Conservation (phyloP, 2,329 filamentous ascomycete genomes). For the Aaosphaeria pasadenensis region DNA sequence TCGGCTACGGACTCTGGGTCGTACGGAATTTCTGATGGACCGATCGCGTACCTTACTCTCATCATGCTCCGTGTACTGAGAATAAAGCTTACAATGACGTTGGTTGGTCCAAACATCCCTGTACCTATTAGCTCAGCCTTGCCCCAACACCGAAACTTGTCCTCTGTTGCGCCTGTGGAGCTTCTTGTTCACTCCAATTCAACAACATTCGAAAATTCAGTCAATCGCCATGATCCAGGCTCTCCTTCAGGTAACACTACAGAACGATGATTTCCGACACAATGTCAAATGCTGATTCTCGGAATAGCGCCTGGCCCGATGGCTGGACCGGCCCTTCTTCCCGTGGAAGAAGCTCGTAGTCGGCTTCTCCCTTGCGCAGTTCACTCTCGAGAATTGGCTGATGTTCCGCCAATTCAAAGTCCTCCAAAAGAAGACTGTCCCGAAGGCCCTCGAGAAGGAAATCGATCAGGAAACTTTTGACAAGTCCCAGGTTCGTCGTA, state of each 20-base stretch:
- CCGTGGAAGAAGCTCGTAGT: conserved; percentile 97
- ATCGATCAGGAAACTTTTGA: conserved; percentile 88
- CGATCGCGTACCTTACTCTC: no score
- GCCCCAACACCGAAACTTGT: conserved; percentile 5
- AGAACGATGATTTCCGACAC: no score
- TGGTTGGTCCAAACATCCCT: not conserved
- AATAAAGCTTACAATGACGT: no score
- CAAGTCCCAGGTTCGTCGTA: conserved; percentile 70
- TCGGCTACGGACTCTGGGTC: no score
- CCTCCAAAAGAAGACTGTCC: conserved; percentile 73
- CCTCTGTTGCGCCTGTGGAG: conserved; percentile 5
- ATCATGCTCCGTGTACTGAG: no score
- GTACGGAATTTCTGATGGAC: no score
- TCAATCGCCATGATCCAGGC: conserved; percentile 34
- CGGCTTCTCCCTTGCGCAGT: conserved; percentile 90
- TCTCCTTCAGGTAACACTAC: conserved; percentile 25
- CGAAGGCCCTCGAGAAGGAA: conserved; percentile 83
- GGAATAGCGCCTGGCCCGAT: conserved; percentile 66
- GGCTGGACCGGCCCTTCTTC: conserved; percentile 87
- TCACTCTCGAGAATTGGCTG: conserved; percentile 84
- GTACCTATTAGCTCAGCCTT: not conserved
- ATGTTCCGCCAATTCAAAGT: conserved; percentile 87
- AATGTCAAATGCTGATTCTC: not conserved
- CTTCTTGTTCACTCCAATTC: no score
- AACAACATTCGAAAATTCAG: not conserved